A percentile compares a stretch with the other conserved stretches of the same genome.
Conservation (phyloP, 2,329 filamentous ascomycete genomes). For the Penicillium oxalicum region DNA sequence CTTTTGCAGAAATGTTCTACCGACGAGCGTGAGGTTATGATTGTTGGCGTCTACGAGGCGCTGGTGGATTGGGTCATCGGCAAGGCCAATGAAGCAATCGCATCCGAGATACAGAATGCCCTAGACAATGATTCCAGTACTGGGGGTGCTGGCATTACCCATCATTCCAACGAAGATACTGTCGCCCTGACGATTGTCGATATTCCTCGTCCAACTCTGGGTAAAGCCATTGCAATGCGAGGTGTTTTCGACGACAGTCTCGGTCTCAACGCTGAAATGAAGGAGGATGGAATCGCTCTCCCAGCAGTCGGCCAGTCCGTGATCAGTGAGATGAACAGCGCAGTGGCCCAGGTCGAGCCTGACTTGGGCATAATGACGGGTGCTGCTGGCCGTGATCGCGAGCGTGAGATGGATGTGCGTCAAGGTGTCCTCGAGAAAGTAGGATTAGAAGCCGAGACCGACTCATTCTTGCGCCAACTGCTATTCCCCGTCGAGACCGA, state of each 20-base stretch:
- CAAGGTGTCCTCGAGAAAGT: conserved; percentile 82
- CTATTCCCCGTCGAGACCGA: conserved; percentile 72
- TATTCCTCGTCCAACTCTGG: conserved; percentile 70
- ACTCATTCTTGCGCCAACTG: conserved; percentile 73
- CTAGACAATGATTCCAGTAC: conserved; percentile 61
- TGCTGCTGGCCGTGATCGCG: conserved; percentile 62
- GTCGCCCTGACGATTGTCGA: conserved; percentile 87
- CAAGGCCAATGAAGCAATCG: conserved; percentile 82
- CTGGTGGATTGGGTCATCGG: conserved; percentile 90
- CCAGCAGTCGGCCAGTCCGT: conserved; percentile 71
- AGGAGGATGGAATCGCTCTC: conserved; percentile 82
- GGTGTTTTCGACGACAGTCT: conserved; percentile 87
- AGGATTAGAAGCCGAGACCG: conserved; percentile 71
- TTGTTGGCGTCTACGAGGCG: conserved; percentile 85
- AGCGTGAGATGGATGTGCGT: conserved; percentile 72
- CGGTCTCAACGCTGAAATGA: conserved; percentile 97
- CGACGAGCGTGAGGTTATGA: conserved; percentile 73
- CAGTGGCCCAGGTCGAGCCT: conserved; percentile 67
- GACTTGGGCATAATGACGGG: conserved; percentile 72
- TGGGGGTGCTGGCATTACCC: conserved; percentile 57
- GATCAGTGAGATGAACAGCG: conserved; percentile 77
- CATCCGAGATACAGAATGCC: conserved; percentile 63
- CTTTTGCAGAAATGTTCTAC: conserved; percentile 73
- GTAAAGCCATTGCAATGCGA: conserved; percentile 82
- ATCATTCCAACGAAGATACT: conserved; percentile 67